A percentile compares a stretch with the other conserved stretches of the same genome.
These are phyloP conservation scores for Mycena filopes DNA, from an alignment of 768 basidiomycete genomes.

Conservation along the genomic window DNA sequence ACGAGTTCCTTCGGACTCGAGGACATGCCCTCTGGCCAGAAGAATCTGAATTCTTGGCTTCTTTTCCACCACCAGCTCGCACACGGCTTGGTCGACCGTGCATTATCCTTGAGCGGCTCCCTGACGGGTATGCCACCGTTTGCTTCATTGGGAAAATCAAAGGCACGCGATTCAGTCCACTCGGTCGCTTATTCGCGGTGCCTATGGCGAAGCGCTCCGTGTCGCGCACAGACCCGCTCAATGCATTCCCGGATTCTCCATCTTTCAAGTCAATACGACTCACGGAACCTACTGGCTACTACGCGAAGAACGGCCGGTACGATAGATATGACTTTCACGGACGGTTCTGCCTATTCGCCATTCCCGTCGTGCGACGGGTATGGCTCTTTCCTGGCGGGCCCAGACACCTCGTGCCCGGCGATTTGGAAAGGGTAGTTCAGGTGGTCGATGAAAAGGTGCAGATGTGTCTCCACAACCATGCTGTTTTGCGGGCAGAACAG, in stretches of 20 bases:
- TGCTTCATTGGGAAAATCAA: conserved; percentile 22
- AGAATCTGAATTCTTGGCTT: background rate
- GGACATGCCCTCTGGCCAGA: conserved; percentile 1
- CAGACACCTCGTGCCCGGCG: conserved; percentile 5
- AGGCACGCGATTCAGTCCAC: conserved; percentile 5
- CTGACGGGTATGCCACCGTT: conserved; percentile 5
- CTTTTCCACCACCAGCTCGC: background rate
- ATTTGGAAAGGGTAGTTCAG: conserved; percentile 3
- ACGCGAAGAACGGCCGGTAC: background rate
- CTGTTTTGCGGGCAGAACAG: conserved; percentile 19
- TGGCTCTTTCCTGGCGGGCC: conserved; percentile 1
- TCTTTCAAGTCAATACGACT: conserved; percentile 14
- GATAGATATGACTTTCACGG: background rate
- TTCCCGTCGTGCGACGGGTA: conserved; percentile 20
- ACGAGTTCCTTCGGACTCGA: conserved; percentile 12
- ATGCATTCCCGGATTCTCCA: background rate
- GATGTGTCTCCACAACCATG: conserved; percentile 3
- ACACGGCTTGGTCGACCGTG: conserved; percentile 20
- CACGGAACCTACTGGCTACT: background rate
- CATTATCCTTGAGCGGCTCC: conserved; percentile 17
- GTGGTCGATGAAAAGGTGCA: conserved; percentile 12
- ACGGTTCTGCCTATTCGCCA: conserved; percentile 23
- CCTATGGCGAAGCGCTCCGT: background rate
- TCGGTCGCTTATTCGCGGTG: conserved; percentile 24
- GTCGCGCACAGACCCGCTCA: background rate